These are phyloP conservation scores for Fagopyrum tataricum DNA, from an alignment of 148 eudicot species.

Conservation along the genomic window DNA sequence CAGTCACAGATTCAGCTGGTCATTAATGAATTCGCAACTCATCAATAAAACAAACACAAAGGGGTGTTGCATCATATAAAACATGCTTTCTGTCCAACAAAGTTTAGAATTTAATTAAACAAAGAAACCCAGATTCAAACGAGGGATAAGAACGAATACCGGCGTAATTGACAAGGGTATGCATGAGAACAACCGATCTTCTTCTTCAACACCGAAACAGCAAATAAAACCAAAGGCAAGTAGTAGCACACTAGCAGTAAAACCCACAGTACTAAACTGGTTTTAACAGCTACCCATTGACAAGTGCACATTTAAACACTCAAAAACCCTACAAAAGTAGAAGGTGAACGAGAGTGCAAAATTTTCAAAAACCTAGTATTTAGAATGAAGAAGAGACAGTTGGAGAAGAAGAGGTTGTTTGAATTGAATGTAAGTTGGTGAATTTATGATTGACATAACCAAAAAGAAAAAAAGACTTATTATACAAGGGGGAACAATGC, in stretches of 20 bases:
- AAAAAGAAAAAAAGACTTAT: neutral
- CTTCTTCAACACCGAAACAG: slow-evolving; percentile 6
- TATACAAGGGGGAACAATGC: neutral
- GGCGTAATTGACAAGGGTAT: slow-evolving; percentile 63
- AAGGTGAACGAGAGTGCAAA: neutral
- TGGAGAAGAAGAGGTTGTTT: neutral
- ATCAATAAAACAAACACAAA: neutral
- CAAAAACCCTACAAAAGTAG: slow-evolving; percentile 1
- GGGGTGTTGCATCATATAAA: neutral
- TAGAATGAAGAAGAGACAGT: neutral
- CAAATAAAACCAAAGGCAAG: neutral
- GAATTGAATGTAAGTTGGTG: neutral
- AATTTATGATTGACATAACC: neutral
- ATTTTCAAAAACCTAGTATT: neutral
- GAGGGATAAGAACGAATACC: slow-evolving; percentile 37
- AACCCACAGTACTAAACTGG: neutral
- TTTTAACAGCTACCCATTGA: neutral
- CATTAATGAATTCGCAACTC: neutral
- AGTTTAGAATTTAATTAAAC: neutral
- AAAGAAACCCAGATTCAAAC: neutral
- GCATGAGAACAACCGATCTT: slow-evolving; percentile 34
- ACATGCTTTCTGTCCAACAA: neutral
- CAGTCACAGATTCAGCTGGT: neutral
- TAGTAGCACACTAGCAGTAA: neutral
- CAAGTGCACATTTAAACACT: neutral